phyloP scores from a whole-genome alignment of 2,329 filamentous ascomycete species.

The Diaporthe ampelina region DNA sequence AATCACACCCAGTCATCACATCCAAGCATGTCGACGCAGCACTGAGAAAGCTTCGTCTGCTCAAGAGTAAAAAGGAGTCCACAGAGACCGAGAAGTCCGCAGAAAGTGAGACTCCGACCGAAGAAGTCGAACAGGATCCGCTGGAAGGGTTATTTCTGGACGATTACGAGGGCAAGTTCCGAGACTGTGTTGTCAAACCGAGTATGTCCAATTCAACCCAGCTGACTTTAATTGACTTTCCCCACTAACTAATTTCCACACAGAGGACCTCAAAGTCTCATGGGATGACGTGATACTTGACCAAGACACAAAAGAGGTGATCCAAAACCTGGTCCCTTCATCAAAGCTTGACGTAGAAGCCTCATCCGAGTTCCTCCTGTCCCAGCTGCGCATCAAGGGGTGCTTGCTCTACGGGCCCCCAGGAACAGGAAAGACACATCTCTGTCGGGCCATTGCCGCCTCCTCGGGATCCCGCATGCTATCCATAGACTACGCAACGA shows the following conservation, averaged over 20 bases:
- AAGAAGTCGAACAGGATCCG: not conserved
- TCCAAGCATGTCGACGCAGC: constrained; percentile 2
- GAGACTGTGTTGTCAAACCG: not conserved
- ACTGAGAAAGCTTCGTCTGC: not conserved
- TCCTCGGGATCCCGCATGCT: constrained; percentile 45
- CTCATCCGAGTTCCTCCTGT: constrained; percentile 2
- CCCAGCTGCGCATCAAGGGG: constrained; percentile 40
- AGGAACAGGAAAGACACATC: constrained; percentile 49
- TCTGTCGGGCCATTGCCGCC: constrained; percentile 45
- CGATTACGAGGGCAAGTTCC: not conserved
- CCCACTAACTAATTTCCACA: not conserved
- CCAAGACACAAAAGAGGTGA: constrained; percentile 8
- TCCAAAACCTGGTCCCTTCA: constrained; percentile 2
- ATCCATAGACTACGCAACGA: constrained; percentile 39
- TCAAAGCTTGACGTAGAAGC: constrained; percentile 6
- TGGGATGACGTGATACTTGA: constrained; percentile 18
- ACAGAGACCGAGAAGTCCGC: not conserved
- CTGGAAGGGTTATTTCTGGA: not conserved
- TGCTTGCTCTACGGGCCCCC: constrained; percentile 49
- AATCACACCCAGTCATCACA: not conserved
- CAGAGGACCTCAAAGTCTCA: not conserved
- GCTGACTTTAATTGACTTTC: too few relatives aligned
- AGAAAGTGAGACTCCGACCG: not conserved
- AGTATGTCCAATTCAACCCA: not conserved
- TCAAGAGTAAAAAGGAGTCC: not conserved